Percentiles rank a stretch among this genome's conserved stretches.
Conservation (phyloP, 192 early-diverging fungal genomes). For the Umbelopsis sp. region DNA sequence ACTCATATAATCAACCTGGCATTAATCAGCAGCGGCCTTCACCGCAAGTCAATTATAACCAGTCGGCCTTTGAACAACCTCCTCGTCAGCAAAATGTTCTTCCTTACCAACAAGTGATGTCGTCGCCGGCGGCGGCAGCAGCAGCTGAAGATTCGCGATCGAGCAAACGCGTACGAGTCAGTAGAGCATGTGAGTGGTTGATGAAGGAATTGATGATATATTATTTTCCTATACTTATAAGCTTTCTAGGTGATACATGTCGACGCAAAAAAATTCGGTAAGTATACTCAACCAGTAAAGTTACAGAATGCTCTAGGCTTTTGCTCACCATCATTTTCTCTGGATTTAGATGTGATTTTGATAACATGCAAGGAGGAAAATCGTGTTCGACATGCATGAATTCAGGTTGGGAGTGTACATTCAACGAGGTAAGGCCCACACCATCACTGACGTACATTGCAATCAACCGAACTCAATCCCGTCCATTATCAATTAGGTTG, state of each 20-base stretch:
- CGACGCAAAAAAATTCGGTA: constrained; percentile 43
- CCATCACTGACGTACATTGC: neutral
- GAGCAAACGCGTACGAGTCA: constrained; percentile 11
- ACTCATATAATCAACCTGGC: constrained; percentile 1
- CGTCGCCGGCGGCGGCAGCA: neutral
- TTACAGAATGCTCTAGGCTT: neutral
- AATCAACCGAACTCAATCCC: neutral
- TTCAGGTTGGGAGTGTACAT: constrained; percentile 30
- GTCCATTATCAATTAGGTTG: constrained; percentile 17
- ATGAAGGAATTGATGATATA: neutral
- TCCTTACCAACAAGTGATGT: neutral
- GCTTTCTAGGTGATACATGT: constrained; percentile 37
- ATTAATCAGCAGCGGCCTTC: neutral
- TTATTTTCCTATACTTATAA: neutral
- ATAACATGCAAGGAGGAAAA: constrained; percentile 4
- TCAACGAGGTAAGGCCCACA: constrained; percentile 27
- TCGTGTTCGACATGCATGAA: constrained; percentile 30
- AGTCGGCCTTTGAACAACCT: neutral
- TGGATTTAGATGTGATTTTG: constrained; percentile 36
- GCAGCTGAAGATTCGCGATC: neutral
- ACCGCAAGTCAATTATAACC: neutral
- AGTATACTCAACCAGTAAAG: neutral
- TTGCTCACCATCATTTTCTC: neutral
- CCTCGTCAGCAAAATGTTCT: neutral
- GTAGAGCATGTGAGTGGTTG: constrained; percentile 6